These are phyloP conservation scores for Trichoderma sp. DNA, from an alignment of 2,329 filamentous ascomycete genomes.

Conservation along the genomic window DNA sequence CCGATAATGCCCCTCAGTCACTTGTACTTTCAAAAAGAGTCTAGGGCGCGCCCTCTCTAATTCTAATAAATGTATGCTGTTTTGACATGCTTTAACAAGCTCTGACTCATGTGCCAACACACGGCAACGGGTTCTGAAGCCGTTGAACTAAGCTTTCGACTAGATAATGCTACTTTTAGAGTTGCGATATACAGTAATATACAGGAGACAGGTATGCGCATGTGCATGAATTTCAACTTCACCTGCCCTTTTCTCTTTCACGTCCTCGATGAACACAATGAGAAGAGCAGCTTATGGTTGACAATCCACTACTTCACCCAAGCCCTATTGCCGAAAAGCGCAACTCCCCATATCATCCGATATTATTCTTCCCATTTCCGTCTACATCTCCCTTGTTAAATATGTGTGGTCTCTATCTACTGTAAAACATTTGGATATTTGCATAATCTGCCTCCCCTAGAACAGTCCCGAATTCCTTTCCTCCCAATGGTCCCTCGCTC, in stretches of 20 bases:
- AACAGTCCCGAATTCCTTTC: slow-evolving; percentile 5
- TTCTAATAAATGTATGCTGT: no score
- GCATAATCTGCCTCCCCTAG: slow-evolving; percentile 11
- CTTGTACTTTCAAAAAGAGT: neutral
- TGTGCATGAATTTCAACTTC: no score
- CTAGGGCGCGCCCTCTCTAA: neutral
- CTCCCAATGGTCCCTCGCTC: slow-evolving; percentile 10
- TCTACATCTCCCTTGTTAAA: slow-evolving; percentile 15
- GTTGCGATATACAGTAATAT: neutral
- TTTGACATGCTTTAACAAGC: no score
- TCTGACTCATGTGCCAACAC: no score
- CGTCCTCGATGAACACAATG: no score
- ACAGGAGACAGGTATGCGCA: no score
- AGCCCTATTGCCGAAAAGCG: neutral
- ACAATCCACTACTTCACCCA: neutral
- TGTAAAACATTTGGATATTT: slow-evolving; percentile 21
- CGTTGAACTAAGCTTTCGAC: neutral
- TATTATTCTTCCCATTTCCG: slow-evolving; percentile 10
- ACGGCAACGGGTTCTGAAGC: no score
- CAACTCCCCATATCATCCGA: neutral
- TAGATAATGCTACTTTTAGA: neutral
- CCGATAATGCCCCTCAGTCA: neutral
- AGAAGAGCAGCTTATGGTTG: neutral
- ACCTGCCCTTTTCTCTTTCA: neutral
- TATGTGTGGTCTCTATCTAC: slow-evolving; percentile 24